phyloP scores from a whole-genome alignment of 805 yeast species.

The Tetrapisispora fleetii region DNA sequence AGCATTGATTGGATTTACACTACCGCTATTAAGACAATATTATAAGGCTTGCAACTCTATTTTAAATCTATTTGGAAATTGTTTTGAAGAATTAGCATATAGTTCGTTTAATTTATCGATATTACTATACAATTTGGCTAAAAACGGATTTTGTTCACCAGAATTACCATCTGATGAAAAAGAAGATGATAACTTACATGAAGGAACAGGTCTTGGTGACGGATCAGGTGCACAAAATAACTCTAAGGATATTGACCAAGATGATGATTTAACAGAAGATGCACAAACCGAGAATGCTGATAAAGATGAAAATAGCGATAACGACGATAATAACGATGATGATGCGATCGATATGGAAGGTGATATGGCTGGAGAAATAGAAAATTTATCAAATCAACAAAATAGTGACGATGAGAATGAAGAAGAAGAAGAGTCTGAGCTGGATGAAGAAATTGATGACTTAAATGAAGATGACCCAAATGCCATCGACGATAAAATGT shows the following conservation, averaged over 20 bases:
- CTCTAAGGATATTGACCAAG: conserved; percentile 81
- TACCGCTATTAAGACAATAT: conserved; percentile 59
- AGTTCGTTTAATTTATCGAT: conserved; percentile 52
- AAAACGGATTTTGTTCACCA: conserved; percentile 88
- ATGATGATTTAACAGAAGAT: conserved; percentile 76
- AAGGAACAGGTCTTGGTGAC: conserved; percentile 89
- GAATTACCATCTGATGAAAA: conserved; percentile 58
- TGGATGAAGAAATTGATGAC: conserved; percentile 85
- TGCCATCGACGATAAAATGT: conserved; percentile 93
- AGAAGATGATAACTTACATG: conserved; percentile 57
- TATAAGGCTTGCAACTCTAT: conserved; percentile 37
- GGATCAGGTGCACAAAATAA: conserved; percentile 81
- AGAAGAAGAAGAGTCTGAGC: conserved; percentile 49
- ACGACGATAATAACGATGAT: conserved; percentile 41
- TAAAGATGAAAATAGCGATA: conserved; percentile 51
- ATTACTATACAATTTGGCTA: conserved; percentile 50
- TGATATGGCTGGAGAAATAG: conserved; percentile 91
- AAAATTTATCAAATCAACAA: conserved; percentile 65
- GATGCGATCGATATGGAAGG: conserved; percentile 93
- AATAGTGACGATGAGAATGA: conserved; percentile 40
- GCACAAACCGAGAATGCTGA: conserved; percentile 70
- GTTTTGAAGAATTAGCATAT: conserved; percentile 47
- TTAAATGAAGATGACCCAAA: conserved; percentile 86
- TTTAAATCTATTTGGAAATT: conserved; percentile 34
- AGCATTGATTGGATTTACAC: conserved; percentile 44